Conservation (phyloP, 192 early-diverging fungal genomes). For the Gonapodya sp. region DNA sequence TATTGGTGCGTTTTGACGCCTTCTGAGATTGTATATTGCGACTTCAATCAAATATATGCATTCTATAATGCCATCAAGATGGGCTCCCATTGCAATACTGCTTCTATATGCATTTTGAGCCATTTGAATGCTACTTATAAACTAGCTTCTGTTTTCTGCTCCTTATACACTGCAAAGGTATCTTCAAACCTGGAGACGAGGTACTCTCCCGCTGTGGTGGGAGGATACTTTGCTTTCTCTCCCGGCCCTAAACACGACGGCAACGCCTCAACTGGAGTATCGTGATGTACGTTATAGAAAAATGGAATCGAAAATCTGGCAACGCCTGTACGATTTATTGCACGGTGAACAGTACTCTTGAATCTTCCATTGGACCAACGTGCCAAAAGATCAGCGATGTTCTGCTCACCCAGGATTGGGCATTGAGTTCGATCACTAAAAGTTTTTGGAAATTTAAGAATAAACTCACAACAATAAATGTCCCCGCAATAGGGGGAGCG, state of each 20-base stretch:
- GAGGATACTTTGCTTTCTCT: background rate
- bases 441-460: no score
- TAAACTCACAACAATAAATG: background rate
- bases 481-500: background rate
- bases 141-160: background rate
- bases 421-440: no score
- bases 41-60: no score
- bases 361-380: background rate
- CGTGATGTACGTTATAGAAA: background rate
- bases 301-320: background rate
- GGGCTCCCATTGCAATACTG: no score
- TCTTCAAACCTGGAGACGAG: background rate
- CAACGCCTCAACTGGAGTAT: background rate
- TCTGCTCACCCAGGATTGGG: background rate
- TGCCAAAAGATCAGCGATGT: background rate
- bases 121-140: no score
- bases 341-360: background rate
- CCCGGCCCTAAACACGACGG: background rate
- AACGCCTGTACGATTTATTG: background rate
- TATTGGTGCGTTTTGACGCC: no score
- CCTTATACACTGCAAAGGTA: background rate
- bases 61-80: no score
- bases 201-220: slow-evolving; percentile 3
- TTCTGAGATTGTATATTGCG: no score
- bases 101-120: no score